Evolutionary conservation across 2,329 filamentous ascomycete species (phyloP).

Genomic region (Ophiostoma sp.): DNA sequence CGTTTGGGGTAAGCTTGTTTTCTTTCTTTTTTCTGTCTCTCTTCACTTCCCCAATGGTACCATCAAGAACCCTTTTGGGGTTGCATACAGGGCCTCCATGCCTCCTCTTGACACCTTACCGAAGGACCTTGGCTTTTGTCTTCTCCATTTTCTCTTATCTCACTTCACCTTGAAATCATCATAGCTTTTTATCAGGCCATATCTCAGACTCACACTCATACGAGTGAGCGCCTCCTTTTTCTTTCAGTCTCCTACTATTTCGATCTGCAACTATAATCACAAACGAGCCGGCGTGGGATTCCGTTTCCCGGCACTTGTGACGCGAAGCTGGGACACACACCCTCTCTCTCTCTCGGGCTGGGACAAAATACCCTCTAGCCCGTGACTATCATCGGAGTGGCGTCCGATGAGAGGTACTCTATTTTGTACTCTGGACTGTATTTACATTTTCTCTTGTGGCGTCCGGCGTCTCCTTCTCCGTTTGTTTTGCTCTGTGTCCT

Average conservation of each 20-base stretch:
- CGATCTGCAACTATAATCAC: constrained; percentile 5
- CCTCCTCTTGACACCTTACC: background rate
- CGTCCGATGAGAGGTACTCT: background rate
- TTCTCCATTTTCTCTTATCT: background rate
- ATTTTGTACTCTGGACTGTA: background rate
- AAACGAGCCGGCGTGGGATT: background rate
- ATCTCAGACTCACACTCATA: background rate
- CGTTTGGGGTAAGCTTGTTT: constrained; percentile 10
- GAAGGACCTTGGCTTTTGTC: background rate
- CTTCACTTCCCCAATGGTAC: background rate
- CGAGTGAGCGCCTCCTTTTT: background rate
- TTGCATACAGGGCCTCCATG: background rate
- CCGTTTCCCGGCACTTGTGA: constrained; percentile 14
- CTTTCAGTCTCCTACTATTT: background rate
- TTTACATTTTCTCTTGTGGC: background rate
- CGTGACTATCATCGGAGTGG: background rate
- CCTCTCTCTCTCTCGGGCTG: background rate
- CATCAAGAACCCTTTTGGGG: background rate
- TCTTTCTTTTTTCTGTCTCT: background rate
- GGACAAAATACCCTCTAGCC: background rate
- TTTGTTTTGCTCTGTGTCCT: background rate
- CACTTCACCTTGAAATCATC: background rate
- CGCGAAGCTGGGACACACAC: background rate
- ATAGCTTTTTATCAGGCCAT: background rate
- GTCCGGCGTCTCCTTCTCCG: background rate